Conservation (phyloP, 768 basidiomycete species). For the Coprinopsis marcescibilis region DNA sequence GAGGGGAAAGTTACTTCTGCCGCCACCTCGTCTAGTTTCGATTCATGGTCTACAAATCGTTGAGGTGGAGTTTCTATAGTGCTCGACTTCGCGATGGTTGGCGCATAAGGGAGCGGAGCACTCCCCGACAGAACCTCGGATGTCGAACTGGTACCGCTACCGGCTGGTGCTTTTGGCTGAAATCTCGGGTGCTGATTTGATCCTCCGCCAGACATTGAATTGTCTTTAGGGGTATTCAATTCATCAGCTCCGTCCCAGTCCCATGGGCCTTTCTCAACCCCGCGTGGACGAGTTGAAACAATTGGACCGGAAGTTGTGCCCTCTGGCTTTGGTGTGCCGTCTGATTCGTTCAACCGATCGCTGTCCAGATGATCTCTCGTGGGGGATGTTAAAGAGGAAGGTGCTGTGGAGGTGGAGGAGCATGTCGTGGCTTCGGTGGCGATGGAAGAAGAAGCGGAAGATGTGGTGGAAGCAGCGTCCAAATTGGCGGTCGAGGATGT, state of each 20-base stretch:
- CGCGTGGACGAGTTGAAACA: neutral
- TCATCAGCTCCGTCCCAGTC: constrained; percentile 4
- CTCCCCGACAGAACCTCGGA: constrained; percentile 5
- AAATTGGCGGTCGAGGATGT: neutral
- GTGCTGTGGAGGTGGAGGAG: constrained; percentile 12
- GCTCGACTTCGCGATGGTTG: neutral
- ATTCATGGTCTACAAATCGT: neutral
- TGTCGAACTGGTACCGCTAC: constrained; percentile 1
- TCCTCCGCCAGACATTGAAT: neutral
- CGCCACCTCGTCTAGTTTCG: constrained; percentile 7
- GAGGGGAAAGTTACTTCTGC: constrained; percentile 9
- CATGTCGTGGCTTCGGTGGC: constrained; percentile 3
- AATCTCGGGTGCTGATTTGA: constrained; percentile 2
- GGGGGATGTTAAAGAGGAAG: constrained; percentile 7
- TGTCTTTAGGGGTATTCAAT: neutral
- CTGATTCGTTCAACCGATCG: neutral
- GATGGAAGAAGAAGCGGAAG: constrained; percentile 7
- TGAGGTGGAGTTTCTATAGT: neutral
- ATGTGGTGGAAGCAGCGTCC: constrained; percentile 8
- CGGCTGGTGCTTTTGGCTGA: neutral
- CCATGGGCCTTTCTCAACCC: neutral
- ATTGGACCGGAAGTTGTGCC: neutral
- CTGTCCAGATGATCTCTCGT: neutral
- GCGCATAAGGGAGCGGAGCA: neutral
- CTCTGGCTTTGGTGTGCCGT: constrained; percentile 4